These are phyloP conservation scores for Leccinum rimulosum DNA, from an alignment of 768 basidiomycete genomes.

Conservation along the genomic window DNA sequence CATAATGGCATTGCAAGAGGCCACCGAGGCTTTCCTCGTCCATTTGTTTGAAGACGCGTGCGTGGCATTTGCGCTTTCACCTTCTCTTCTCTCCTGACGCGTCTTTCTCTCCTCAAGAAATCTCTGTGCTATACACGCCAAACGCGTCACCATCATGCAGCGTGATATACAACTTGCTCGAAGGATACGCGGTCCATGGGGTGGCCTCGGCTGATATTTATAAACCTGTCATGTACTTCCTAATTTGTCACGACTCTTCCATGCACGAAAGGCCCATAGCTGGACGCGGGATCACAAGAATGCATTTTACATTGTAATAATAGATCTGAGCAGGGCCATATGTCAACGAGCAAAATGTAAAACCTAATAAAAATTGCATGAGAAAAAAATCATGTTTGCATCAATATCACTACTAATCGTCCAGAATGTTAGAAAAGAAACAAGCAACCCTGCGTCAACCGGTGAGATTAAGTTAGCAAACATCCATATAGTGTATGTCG, in stretches of 20 bases:
- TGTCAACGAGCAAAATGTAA: constrained; percentile 12
- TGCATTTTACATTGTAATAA: constrained; percentile 28
- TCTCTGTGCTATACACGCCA: constrained; percentile 95
- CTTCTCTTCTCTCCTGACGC: not conserved
- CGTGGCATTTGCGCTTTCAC: constrained; percentile 37
- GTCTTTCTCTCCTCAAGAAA: constrained; percentile 52
- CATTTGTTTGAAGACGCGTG: constrained; percentile 99
- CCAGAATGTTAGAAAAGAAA: constrained; percentile 13
- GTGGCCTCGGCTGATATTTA: constrained; percentile 55
- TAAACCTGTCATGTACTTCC: not conserved
- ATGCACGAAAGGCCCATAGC: not conserved
- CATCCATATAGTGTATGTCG: constrained; percentile 25
- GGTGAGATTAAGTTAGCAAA: constrained; percentile 19
- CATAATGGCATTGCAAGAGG: constrained; percentile 91
- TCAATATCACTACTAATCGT: constrained; percentile 16
- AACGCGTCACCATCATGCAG: constrained; percentile 97
- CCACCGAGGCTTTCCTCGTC: constrained; percentile 91
- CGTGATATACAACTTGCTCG: constrained; percentile 95
- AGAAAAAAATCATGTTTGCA: constrained; percentile 10
- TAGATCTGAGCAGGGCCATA: constrained; percentile 18
- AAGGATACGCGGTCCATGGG: constrained; percentile 90
- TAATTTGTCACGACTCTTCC: not conserved
- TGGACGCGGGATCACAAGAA: constrained; percentile 9
- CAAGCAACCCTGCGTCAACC: constrained; percentile 1
- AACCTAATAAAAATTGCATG: constrained; percentile 12